These are phyloP conservation scores for Pseudonectria buxi DNA, from an alignment of 2,329 filamentous ascomycete genomes.

Conservation along the genomic window DNA sequence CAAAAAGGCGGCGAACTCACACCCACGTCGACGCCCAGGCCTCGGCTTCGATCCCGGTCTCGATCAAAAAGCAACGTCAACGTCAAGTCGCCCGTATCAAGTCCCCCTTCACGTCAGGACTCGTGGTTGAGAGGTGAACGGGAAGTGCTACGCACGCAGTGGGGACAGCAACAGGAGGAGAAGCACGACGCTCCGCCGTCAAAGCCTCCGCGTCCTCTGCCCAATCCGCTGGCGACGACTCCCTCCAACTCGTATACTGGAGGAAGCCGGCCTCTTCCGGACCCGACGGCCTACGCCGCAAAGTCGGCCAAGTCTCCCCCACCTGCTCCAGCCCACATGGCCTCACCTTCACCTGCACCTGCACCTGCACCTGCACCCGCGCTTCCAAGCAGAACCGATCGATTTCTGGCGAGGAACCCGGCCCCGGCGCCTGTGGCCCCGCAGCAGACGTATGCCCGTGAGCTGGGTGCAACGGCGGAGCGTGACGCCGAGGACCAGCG, in stretches of 20 bases:
- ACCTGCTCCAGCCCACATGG: slow-evolving; percentile 3
- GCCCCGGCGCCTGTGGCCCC: slow-evolving; percentile 35
- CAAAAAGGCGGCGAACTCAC: slow-evolving; percentile 7
- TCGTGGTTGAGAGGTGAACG: slow-evolving; percentile 60
- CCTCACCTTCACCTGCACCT: slow-evolving; percentile 5
- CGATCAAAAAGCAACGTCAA: slow-evolving; percentile 22
- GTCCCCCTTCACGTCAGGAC: slow-evolving; percentile 43
- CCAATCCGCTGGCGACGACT: slow-evolving; percentile 24
- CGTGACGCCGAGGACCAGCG: slow-evolving; percentile 56
- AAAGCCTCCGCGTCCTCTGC: slow-evolving; percentile 36
- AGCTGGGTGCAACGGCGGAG: slow-evolving; percentile 52
- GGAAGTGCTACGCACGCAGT: slow-evolving; percentile 53
- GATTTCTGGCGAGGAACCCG: slow-evolving; percentile 49
- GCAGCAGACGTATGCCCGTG: slow-evolving; percentile 47
- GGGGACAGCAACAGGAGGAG: slow-evolving; percentile 34
- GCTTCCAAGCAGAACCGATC: slow-evolving; percentile 46
- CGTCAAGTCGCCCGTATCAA: slow-evolving; percentile 18
- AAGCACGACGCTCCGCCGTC: slow-evolving; percentile 16
- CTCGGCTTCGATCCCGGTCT: slow-evolving; percentile 30
- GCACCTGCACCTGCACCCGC: slow-evolving; percentile 12
- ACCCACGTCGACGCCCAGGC: slow-evolving; percentile 20
- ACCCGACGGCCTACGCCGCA: slow-evolving; percentile 29
- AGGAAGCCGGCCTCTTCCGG: slow-evolving; percentile 46
- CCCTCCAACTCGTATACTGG: slow-evolving; percentile 31
- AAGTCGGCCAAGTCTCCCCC: slow-evolving; percentile 4